Conservation (phyloP, 192 early-diverging fungal species). For the Backusella tarrabulga region DNA sequence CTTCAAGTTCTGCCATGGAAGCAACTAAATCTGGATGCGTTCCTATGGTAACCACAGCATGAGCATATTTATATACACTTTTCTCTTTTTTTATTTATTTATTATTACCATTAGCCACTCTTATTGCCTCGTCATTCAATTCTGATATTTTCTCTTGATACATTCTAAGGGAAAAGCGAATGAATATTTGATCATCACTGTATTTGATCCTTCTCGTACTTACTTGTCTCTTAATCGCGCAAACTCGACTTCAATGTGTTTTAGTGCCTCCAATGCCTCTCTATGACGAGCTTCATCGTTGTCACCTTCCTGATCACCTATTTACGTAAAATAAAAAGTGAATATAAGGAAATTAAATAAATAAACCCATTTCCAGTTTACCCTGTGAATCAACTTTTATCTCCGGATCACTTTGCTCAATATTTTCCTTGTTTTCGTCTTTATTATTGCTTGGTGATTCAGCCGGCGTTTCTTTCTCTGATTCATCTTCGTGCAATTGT, state of each 20-base stretch:
- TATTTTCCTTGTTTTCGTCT: conserved; percentile 8
- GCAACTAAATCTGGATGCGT: conserved; percentile 53
- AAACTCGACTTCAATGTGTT: conserved; percentile 57
- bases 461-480: not conserved
- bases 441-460: not conserved
- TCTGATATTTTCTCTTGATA: conserved; percentile 56
- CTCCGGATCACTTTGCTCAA: not conserved
- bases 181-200: not conserved
- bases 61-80: not conserved
- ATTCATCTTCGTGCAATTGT: conserved; percentile 3
- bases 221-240: conserved; percentile 57
- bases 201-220: not conserved
- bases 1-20: conserved; percentile 52
- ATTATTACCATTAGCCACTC: conserved; percentile 47
- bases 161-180: conserved; percentile 34
- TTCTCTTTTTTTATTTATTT: not conserved
- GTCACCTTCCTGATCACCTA: conserved; percentile 28
- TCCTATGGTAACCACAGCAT: conserved; percentile 21
- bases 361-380: conserved; percentile 1
- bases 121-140: conserved; percentile 48
- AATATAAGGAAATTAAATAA: not conserved
- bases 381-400: not conserved
- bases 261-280: conserved; percentile 51
- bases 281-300: conserved; percentile 47
- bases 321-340: not conserved